Conservation (phyloP, 352 stramenopile genomes). For the Phytophthora syringae region DNA sequence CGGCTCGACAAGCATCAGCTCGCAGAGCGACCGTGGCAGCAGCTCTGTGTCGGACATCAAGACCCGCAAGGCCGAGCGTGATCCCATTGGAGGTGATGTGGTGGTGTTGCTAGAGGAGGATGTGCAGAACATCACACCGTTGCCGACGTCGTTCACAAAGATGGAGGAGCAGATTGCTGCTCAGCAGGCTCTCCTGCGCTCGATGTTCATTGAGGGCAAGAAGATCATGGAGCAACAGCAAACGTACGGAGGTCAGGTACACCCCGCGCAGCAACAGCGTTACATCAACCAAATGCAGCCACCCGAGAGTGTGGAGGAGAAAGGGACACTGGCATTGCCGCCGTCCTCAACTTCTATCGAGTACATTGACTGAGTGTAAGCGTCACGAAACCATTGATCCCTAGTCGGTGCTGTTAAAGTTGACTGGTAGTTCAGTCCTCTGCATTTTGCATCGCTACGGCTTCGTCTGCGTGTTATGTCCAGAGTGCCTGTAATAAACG, state of each 20-base stretch:
- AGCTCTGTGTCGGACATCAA: slow-evolving; percentile 36
- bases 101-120: slow-evolving; percentile 51
- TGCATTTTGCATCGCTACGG: slow-evolving; percentile 27
- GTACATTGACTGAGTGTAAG: slow-evolving; percentile 47
- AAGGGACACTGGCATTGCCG: slow-evolving; percentile 28
- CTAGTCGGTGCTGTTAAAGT: slow-evolving; percentile 15
- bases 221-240: slow-evolving; percentile 77
- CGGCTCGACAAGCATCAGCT: slow-evolving; percentile 37
- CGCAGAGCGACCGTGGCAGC: slow-evolving; percentile 43
- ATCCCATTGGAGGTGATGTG: slow-evolving; percentile 14
- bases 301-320: slow-evolving; percentile 32
- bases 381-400: slow-evolving; percentile 16
- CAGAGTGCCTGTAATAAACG: slow-evolving; percentile 41
- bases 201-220: slow-evolving; percentile 77
- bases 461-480: not conserved
- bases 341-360: slow-evolving; percentile 45
- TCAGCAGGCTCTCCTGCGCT: slow-evolving; percentile 73
- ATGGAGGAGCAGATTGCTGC: slow-evolving; percentile 84
- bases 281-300: slow-evolving; percentile 44
- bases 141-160: slow-evolving; percentile 71
- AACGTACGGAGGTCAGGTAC: slow-evolving; percentile 34
- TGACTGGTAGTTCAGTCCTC: slow-evolving; percentile 26
- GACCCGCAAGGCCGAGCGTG: slow-evolving; percentile 24
- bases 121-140: slow-evolving; percentile 54
- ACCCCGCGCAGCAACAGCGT: slow-evolving; percentile 42